Percentiles rank a stretch among this genome's conserved stretches.
Conservation (phyloP, 495 filamentous ascomycete species). For the Evernia prunastri region DNA sequence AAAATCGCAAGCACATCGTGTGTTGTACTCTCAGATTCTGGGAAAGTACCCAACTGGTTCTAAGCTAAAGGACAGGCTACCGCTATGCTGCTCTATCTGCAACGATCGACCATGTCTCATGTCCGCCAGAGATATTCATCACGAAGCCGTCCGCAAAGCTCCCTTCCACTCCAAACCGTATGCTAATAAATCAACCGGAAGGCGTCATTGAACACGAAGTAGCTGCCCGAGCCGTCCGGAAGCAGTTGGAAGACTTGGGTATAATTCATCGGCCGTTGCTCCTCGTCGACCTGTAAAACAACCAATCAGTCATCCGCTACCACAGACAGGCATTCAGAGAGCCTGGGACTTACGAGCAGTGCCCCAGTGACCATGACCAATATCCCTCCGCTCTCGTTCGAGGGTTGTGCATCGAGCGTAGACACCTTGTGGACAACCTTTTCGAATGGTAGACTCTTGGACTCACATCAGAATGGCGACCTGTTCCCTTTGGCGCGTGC, state of each 20-base stretch:
- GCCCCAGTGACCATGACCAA: constrained; percentile 80
- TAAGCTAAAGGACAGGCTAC: constrained; percentile 2
- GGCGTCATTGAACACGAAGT: constrained; percentile 85
- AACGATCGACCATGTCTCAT: not conserved
- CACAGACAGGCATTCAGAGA: not conserved
- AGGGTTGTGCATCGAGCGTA: constrained; percentile 57
- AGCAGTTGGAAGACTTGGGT: constrained; percentile 77
- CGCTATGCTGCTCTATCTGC: constrained; percentile 9
- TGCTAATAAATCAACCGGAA: constrained; percentile 68
- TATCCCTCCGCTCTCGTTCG: constrained; percentile 53
- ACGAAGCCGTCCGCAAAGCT: not conserved
- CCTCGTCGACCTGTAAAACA: constrained; percentile 64
- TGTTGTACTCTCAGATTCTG: not conserved
- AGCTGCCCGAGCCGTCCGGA: constrained; percentile 60
- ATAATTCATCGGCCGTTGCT: constrained; percentile 74
- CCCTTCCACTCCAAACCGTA: not conserved
- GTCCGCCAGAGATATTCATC: not conserved
- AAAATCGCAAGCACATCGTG: not conserved
- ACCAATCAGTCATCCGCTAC: not conserved
- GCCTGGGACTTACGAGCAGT: constrained; percentile 57
- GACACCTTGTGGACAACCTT: constrained; percentile 63
- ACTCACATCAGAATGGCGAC: not conserved
- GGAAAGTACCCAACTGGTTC: constrained; percentile 8
- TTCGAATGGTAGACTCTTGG: constrained; percentile 68
- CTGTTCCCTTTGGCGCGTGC: not conserved